Conservation (phyloP, 352 stramenopile genomes). For the Phytophthora macrochlamydospora region DNA sequence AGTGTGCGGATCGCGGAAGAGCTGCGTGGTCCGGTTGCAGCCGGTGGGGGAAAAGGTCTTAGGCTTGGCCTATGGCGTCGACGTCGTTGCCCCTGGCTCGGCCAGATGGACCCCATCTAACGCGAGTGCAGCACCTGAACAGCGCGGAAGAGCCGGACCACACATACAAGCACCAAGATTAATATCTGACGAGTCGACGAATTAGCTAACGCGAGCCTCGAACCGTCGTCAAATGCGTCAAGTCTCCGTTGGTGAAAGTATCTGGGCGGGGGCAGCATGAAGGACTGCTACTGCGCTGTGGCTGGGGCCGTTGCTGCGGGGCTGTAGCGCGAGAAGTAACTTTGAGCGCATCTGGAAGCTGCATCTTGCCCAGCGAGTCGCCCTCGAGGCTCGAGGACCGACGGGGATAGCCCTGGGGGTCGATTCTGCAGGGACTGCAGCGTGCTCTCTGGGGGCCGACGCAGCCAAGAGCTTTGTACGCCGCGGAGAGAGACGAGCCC, state of each 20-base stretch:
- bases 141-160: not conserved
- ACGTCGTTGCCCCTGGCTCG: too few relatives aligned
- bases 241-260: not conserved
- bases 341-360: too few relatives aligned
- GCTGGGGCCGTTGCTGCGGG: too few relatives aligned
- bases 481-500: not conserved
- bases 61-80: not conserved
- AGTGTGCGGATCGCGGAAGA: conserved; percentile 23
- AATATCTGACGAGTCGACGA: too few relatives aligned
- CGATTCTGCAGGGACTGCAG: not conserved
- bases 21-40: conserved; percentile 9
- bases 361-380: too few relatives aligned
- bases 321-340: too few relatives aligned
- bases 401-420: not conserved
- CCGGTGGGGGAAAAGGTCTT: conserved; percentile 5
- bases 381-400: too few relatives aligned
- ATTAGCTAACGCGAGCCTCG: not conserved
- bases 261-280: not conserved
- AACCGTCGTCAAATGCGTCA: conserved; percentile 2
- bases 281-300: too few relatives aligned
- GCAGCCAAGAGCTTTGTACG: conserved; percentile 1
- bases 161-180: too few relatives aligned
- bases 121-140: not conserved
- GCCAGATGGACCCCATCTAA: not conserved
- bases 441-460: not conserved